A percentile compares a stretch with the other conserved stretches of the same genome.
Conservation (phyloP, 495 filamentous ascomycete species). For the Tetracladium marchalianum region DNA sequence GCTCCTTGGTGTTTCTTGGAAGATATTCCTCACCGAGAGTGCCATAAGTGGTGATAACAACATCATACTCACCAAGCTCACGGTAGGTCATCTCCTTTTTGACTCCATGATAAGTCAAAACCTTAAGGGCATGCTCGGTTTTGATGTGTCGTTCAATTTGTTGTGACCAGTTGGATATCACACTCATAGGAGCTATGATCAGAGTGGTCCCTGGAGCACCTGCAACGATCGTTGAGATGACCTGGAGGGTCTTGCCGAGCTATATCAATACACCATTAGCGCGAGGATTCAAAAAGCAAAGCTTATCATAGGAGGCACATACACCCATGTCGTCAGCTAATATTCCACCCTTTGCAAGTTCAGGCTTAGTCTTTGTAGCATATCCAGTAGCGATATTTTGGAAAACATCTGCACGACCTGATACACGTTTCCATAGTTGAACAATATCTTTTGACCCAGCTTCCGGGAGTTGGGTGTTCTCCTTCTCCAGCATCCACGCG, state of each 20-base stretch:
- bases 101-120: slow-evolving; percentile 68
- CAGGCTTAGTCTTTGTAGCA: slow-evolving; percentile 42
- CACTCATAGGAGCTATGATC: slow-evolving; percentile 73
- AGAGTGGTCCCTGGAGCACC: slow-evolving; percentile 53
- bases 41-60: slow-evolving; percentile 82
- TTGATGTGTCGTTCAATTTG: slow-evolving; percentile 71
- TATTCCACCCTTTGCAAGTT: slow-evolving; percentile 70
- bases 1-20: slow-evolving; percentile 3
- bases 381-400: slow-evolving; percentile 73
- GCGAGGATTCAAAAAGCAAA: too few relatives aligned
- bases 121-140: slow-evolving; percentile 44
- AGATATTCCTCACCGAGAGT: slow-evolving; percentile 34
- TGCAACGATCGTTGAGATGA: slow-evolving; percentile 70
- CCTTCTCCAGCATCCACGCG: slow-evolving; percentile 71
- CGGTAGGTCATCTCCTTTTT: slow-evolving; percentile 40
- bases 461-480: slow-evolving; percentile 56
- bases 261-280: too few relatives aligned
- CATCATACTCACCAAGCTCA: slow-evolving; percentile 50
- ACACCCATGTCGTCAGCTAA: slow-evolving; percentile 87
- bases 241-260: slow-evolving; percentile 83
- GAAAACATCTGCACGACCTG: slow-evolving; percentile 37
- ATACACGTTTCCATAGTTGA: slow-evolving; percentile 67
- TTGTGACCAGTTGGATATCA: slow-evolving; percentile 89
- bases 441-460: slow-evolving; percentile 53
- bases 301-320: too few relatives aligned